Evolutionary conservation across 371 early-diverging fungal genomes (phyloP), one percentile per base, ranked within the genome.

Genomic region (Catenaria anguillulae): DNA sequence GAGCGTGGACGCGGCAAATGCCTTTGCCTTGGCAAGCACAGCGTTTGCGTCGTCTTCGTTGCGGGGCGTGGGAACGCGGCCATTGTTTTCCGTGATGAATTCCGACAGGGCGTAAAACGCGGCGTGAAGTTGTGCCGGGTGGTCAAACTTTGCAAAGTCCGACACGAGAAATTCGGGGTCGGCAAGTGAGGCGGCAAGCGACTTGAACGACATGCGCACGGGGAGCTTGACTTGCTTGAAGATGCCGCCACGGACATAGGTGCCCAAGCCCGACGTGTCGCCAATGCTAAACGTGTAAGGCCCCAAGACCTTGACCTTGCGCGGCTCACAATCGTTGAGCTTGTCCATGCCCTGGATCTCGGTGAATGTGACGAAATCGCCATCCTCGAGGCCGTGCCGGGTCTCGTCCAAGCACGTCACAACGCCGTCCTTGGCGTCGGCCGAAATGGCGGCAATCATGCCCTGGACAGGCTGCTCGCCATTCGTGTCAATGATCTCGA

Each of bases 111-210:
- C 97, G 72, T 92, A 90, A 86, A 95, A 96, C 35, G 82, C 93
- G 40, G 91, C 67, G 67, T 93, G 96, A 2, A 94, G 77, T 70
- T 90, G 89, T 17, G 80, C 79, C 23, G 95, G 97, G 26, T 93
- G 83, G 67, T 98, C 97, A 60, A 94, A 93, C 73, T 98, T 98
- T 50, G 93, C 93, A 76, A 89, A 97, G 74, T 98, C 98, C 55
- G 95, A 84, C 55, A 87, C 76, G 61, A 96, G 65, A 60, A 80
- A 89, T 65, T 93, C 92, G 29, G 98, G 97, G 24, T 76, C 74
- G 35, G 76, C 70, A n/a, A 94, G 73, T 0, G 91, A 79, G 45
- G 90, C 90, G 46, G 74, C 75, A 60, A 89, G 75, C 4, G 88
- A 76, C 67, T 77, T 75, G 71, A 96, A 97, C 59, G 84, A 75